Base-by-base conservation (phyloP, 257 asterid genomes). In the Nyctanthes arbortristis region DNA sequence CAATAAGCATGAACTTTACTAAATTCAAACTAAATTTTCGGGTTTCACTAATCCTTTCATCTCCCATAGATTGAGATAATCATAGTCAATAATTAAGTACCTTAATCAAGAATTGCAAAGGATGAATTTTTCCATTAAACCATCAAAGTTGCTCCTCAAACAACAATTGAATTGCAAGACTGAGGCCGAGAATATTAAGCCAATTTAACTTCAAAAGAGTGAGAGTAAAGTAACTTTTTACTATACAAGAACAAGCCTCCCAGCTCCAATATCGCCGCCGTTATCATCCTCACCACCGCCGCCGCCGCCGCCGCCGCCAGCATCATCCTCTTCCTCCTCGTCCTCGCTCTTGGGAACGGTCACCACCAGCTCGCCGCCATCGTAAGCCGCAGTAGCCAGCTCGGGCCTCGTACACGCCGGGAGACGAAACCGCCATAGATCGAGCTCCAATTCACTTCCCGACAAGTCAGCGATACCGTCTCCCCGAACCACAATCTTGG, bases 381-480 rank as follows among this genome's bases (percentile, higher is more conserved):
- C 63, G 69, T 82, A 87, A 4, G 62, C 71, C 1, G 89, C 90
- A 0, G 78, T 73, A 14, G 89, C 95, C 28, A 85, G 75, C 75
- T 85, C 90, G 59, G 90, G 87, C 27, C 79, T 67, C 60, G 82
- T 87, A 29, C 74, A 67, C 0, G 59, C 79, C 35, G 96, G 95
- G 25, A 89, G 79, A 73, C 95, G 82, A 63, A 87, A 89, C 80
- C 96, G 83, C 96, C 96, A 89, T 71, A 87, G 39, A 68, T 87
- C 88, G 47, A 87, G 82, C 77, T 84, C 96, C 64, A 89, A 71
- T 0, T 83, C 95, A n/a, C 75, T 76, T 30, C 84, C 84, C 33
- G 77, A 61, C 45, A 72, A 40, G 31, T 73, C 86, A 16, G 58
- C 77, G n/a, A 63, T 73, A 25, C 65, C 79, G 22, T 64, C 80